Conservation (phyloP, 2,329 filamentous ascomycete genomes). For the Aotearoamyces nothofagi region DNA sequence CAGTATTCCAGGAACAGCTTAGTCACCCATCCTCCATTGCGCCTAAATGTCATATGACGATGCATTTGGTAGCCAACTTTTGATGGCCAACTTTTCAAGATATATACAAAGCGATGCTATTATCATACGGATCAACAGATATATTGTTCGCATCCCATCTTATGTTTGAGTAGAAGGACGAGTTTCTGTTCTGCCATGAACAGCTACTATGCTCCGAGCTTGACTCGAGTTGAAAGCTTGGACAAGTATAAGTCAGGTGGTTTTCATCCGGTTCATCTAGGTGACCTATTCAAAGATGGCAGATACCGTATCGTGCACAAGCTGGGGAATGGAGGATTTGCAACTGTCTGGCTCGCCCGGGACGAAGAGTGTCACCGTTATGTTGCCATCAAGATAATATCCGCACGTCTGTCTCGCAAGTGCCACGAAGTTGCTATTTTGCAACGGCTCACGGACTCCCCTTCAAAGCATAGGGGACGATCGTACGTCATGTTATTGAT, state of each 20-base stretch:
- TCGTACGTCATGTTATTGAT: constrained; percentile 21
- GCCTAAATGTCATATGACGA: too few relatives aligned
- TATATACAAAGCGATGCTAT: too few relatives aligned
- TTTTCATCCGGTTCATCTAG: constrained; percentile 27
- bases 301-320: constrained; percentile 29
- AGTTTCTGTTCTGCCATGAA: too few relatives aligned
- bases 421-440: not conserved
- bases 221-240: not conserved
- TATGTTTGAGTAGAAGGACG: too few relatives aligned
- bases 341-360: constrained; percentile 29
- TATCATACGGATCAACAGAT: too few relatives aligned
- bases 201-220: too few relatives aligned
- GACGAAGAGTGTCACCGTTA: constrained; percentile 10
- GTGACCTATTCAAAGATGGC: constrained; percentile 23
- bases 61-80: too few relatives aligned
- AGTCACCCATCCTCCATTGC: too few relatives aligned
- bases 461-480: constrained; percentile 7
- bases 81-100: too few relatives aligned
- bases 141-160: too few relatives aligned
- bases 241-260: constrained; percentile 18
- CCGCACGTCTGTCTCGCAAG: not conserved
- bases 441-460: not conserved
- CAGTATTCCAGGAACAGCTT: too few relatives aligned
- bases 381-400: constrained; percentile 4
- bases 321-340: constrained; percentile 27